Conservation (phyloP, 1,284 basidiomycete genomes). For the Leccinum laetum region DNA sequence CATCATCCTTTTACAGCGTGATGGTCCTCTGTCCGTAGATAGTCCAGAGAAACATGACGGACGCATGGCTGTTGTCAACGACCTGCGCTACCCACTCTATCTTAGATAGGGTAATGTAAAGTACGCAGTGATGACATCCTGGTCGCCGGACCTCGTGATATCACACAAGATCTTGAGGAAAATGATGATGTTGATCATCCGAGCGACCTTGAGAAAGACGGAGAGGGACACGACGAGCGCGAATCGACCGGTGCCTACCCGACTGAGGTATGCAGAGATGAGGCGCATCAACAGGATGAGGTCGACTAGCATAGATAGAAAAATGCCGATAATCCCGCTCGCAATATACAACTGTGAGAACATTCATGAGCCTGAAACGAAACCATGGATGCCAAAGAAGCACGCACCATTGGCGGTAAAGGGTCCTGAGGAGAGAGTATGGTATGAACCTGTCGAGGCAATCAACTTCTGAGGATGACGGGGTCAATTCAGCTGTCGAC, state of each 20-base stretch:
- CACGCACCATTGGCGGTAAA: constrained; percentile 22
- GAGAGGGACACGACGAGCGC: constrained; percentile 18
- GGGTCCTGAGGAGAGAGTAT: constrained; percentile 20
- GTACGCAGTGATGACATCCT: constrained; percentile 19
- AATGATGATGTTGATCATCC: constrained; percentile 24
- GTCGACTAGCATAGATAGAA: constrained; percentile 35
- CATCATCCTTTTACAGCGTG: neutral
- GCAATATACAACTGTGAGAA: constrained; percentile 18
- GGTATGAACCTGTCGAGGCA: constrained; percentile 22
- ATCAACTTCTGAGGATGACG: neutral
- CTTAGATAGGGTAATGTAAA: constrained; percentile 27
- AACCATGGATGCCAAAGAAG: neutral
- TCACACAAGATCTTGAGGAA: constrained; percentile 21
- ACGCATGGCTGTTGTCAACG: constrained; percentile 27
- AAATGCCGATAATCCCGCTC: constrained; percentile 30
- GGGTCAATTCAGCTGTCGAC: neutral
- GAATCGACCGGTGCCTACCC: constrained; percentile 20
- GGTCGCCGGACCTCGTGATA: constrained; percentile 12
- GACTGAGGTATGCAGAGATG: constrained; percentile 24
- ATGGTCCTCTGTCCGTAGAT: constrained; percentile 4
- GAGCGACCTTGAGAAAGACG: constrained; percentile 26
- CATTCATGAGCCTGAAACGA: neutral
- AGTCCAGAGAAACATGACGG: constrained; percentile 22
- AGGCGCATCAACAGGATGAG: constrained; percentile 30
- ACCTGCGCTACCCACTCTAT: constrained; percentile 36